phyloP scores from a whole-genome alignment of 371 early-diverging fungal genomes.

The Mycotypha africana region DNA sequence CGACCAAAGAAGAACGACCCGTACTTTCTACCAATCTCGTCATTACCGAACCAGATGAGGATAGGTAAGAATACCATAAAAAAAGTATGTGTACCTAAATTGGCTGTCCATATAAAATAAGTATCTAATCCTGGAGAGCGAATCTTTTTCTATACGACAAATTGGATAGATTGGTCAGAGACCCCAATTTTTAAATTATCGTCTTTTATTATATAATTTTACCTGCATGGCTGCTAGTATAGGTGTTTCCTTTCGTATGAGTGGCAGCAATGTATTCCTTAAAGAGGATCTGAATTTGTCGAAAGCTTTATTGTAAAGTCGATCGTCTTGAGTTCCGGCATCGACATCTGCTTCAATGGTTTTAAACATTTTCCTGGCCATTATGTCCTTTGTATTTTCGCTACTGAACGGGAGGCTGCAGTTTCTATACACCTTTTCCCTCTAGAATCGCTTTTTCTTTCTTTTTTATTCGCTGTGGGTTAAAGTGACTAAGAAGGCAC shows the following conservation, averaged over 20 bases:
- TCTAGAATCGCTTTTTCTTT: too few species aligned
- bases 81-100: constrained; percentile 70
- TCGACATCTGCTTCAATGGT: constrained; percentile 33
- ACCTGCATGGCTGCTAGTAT: constrained; percentile 56
- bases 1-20: not conserved
- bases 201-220: constrained; percentile 2
- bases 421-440: too few species aligned
- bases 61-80: constrained; percentile 68
- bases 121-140: constrained; percentile 47
- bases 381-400: too few species aligned
- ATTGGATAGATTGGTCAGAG: not conserved
- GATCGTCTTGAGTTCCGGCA: constrained; percentile 44
- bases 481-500: too few species aligned
- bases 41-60: constrained; percentile 67
- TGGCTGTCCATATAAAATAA: constrained; percentile 59
- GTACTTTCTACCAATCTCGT: constrained; percentile 53
- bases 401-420: too few species aligned
- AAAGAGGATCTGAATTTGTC: constrained; percentile 41
- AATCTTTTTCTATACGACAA: constrained; percentile 21
- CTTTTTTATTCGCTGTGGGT: too few species aligned
- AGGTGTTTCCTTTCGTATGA: constrained; percentile 52
- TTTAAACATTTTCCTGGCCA: constrained; percentile 35
- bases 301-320: constrained; percentile 41
- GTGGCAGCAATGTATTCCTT: constrained; percentile 45
- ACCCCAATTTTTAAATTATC: not conserved